These are phyloP conservation scores for Byssothecium circinans DNA, from an alignment of 2,329 filamentous ascomycete genomes.

Conservation along the genomic window DNA sequence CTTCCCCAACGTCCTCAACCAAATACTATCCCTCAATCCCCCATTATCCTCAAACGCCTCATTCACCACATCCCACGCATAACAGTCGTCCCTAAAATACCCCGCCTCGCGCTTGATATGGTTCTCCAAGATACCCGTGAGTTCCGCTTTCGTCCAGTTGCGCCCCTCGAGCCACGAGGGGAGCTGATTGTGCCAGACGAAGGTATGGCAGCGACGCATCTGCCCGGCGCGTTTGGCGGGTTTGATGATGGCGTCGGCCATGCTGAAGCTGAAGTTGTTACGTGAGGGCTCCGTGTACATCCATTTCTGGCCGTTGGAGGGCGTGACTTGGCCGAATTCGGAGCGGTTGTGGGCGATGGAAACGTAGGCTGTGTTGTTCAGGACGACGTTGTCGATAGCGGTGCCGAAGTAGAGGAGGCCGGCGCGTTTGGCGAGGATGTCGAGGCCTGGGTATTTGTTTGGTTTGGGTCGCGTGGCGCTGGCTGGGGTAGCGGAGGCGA, in stretches of 20 bases:
- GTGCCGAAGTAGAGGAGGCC: conserved; percentile 60
- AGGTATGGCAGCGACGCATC: conserved; percentile 64
- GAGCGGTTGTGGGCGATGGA: conserved; percentile 56
- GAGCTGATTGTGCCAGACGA: conserved; percentile 58
- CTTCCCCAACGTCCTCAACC: conserved; percentile 58
- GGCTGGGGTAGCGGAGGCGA: conserved; percentile 22
- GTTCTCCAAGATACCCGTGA: conserved; percentile 59
- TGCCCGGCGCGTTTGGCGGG: conserved; percentile 46
- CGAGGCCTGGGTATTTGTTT: conserved; percentile 41
- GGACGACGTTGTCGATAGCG: conserved; percentile 57
- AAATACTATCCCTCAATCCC: conserved; percentile 56
- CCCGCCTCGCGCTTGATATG: conserved; percentile 62
- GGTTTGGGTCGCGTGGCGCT: conserved; percentile 14
- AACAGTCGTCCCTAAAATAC: conserved; percentile 63
- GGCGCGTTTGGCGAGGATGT: conserved; percentile 58
- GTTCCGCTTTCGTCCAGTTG: conserved; percentile 61
- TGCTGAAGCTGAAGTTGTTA: conserved; percentile 60
- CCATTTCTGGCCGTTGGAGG: conserved; percentile 68
- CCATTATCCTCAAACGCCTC: conserved; percentile 64
- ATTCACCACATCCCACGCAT: conserved; percentile 68
- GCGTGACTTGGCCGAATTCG: conserved; percentile 67
- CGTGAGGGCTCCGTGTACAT: conserved; percentile 61
- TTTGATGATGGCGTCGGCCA: conserved; percentile 55
- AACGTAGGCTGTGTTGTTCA: conserved; percentile 57
- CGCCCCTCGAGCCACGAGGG: conserved; percentile 55